A percentile compares a stretch with the other conserved stretches of the same genome.
Evolutionary conservation across 352 stramenopile species (phyloP).

Genomic region (Globisporangium nunn): DNA sequence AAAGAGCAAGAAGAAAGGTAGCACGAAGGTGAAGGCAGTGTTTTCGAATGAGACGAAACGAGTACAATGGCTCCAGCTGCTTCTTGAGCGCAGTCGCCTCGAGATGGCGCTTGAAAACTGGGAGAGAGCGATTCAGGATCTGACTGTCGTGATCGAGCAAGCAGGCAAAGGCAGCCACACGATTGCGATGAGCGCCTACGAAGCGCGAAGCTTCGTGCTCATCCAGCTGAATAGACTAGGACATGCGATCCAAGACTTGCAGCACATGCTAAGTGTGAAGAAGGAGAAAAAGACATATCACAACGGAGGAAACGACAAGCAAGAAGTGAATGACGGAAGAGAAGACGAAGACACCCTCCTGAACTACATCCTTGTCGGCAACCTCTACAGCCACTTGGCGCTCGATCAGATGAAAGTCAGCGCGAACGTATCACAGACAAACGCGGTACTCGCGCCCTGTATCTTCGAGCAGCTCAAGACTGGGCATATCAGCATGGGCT

Average conservation of each 20-base stretch:
- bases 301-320: background rate
- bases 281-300: constrained; percentile 4
- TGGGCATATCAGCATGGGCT: constrained; percentile 20
- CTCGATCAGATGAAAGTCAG: constrained; percentile 36
- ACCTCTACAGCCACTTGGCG: constrained; percentile 49
- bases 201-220: constrained; percentile 27
- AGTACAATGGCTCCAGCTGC: constrained; percentile 40
- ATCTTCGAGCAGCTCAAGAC: constrained; percentile 19
- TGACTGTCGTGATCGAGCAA: constrained; percentile 36
- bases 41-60: constrained; percentile 32
- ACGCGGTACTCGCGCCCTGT: constrained; percentile 15
- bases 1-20: constrained; percentile 18
- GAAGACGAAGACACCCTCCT: constrained; percentile 23
- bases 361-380: constrained; percentile 37
- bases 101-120: constrained; percentile 32
- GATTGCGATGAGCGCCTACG: constrained; percentile 20
- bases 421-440: constrained; percentile 19
- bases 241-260: constrained; percentile 43
- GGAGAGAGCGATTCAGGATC: constrained; percentile 32
- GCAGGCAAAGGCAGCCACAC: constrained; percentile 21
- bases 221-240: constrained; percentile 29
- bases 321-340: background rate
- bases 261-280: constrained; percentile 18
- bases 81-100: constrained; percentile 30
- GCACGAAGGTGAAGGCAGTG: constrained; percentile 17